A percentile compares a stretch with the other conserved stretches of the same genome.
Evolutionary conservation across 495 filamentous ascomycete species (phyloP).

Genomic region (Lophium mytilinum): DNA sequence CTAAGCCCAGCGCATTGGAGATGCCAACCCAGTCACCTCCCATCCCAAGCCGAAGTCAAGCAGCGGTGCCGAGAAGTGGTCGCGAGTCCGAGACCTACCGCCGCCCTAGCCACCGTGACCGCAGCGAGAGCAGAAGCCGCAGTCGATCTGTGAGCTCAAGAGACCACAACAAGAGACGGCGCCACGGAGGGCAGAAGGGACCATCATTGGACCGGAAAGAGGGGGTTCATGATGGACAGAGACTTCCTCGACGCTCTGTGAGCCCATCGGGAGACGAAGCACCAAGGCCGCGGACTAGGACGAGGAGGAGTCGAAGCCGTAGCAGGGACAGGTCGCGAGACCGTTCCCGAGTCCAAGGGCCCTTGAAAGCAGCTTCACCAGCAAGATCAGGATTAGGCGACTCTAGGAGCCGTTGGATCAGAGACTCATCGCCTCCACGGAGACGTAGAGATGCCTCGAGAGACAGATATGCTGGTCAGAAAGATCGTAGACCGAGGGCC

Average conservation of each 20-base stretch:
- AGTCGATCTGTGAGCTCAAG: neutral
- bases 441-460: neutral
- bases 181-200: neutral
- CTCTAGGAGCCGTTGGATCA: neutral
- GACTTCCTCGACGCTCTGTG: neutral
- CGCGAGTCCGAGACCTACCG: neutral
- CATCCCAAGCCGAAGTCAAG: neutral
- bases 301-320: constrained; percentile 4
- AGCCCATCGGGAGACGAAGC: neutral
- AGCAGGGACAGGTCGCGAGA: constrained; percentile 5
- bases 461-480: neutral
- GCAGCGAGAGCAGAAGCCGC: neutral
- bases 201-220: no score
- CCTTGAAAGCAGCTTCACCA: neutral
- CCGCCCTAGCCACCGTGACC: neutral
- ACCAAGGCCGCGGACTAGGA: neutral
- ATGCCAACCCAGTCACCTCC: neutral
- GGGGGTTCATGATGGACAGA: no score
- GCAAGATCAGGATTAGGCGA: neutral
- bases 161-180: neutral
- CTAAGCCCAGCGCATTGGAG: neutral
- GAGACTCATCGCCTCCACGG: neutral
- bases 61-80: neutral
- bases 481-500: neutral
- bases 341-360: neutral